Conservation (phyloP, 2,329 filamentous ascomycete genomes). For the Sordariomycetes sp. region DNA sequence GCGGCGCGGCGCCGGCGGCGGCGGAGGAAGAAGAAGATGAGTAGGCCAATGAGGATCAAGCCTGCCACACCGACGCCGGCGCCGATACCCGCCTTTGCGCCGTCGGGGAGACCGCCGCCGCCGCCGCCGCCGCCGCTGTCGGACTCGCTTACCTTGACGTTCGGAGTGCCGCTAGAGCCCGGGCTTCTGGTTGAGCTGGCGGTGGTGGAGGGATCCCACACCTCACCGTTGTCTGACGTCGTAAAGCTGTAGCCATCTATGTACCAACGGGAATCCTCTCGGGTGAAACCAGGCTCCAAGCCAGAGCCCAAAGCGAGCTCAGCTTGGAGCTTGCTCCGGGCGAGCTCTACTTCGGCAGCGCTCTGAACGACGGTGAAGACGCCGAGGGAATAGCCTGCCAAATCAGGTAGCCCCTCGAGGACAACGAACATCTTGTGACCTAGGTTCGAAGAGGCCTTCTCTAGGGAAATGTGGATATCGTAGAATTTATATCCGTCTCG, state of each 20-base stretch:
- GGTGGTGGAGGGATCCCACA: too few species aligned
- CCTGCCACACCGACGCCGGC: slow-evolving; percentile 22
- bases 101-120: slow-evolving; percentile 23
- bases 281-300: not conserved
- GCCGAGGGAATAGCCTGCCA: not conserved
- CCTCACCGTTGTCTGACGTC: not conserved
- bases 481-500: too few species aligned
- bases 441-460: too few species aligned
- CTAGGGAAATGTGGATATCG: too few species aligned
- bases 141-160: not conserved
- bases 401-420: not conserved
- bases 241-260: not conserved
- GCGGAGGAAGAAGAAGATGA: slow-evolving; percentile 9
- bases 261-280: not conserved
- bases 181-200: too few species aligned
- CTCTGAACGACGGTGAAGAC: not conserved
- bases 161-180: too few species aligned
- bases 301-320: not conserved
- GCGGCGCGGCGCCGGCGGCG: slow-evolving; percentile 15
- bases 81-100: slow-evolving; percentile 30
- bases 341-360: not conserved
- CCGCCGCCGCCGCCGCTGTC: slow-evolving; percentile 8
- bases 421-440: not conserved
- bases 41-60: slow-evolving; percentile 13
- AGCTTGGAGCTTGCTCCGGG: not conserved